Conservation (phyloP, 495 filamentous ascomycete species). For the Aspergillus panamensis region DNA sequence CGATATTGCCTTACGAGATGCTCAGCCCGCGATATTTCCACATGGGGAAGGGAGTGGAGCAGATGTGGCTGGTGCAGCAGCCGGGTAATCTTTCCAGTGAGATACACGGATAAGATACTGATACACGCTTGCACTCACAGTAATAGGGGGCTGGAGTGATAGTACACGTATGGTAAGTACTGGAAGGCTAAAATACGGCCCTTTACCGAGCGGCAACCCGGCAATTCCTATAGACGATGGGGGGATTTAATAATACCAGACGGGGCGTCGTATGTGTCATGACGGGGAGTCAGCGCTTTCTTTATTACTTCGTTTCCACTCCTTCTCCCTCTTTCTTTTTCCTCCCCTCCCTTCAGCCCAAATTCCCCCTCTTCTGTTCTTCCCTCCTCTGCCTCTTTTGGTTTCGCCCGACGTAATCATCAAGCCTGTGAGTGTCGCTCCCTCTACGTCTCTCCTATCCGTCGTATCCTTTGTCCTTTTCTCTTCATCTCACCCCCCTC, state of each 20-base stretch:
- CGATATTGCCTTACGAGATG: not conserved
- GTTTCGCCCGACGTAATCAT: slow-evolving; percentile 21
- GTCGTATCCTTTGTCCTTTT: not conserved
- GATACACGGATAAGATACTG: no score
- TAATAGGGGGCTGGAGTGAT: no score
- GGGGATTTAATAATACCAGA: not conserved
- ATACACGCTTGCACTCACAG: no score
- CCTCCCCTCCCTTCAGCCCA: slow-evolving; percentile 22
- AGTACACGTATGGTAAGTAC: no score
- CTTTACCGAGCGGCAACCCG: no score
- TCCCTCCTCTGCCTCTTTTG: slow-evolving; percentile 13
- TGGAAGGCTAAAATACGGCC: no score
- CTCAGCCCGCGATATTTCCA: not conserved
- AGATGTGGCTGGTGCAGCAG: not conserved
- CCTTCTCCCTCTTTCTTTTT: slow-evolving; percentile 14
- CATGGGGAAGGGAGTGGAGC: not conserved
- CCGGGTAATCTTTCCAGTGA: not conserved
- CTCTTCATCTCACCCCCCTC: slow-evolving; percentile 19
- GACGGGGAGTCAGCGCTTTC: not conserved
- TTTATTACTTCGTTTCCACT: slow-evolving; percentile 6
- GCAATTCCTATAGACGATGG: no score
- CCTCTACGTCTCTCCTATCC: slow-evolving; percentile 14
- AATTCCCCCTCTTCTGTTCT: slow-evolving; percentile 18
- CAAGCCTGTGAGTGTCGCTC: slow-evolving; percentile 25
- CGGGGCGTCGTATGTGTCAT: not conserved